Base-by-base conservation (phyloP, 2,329 filamentous ascomycete genomes). In the Teratosphaeria zuluensis region DNA sequence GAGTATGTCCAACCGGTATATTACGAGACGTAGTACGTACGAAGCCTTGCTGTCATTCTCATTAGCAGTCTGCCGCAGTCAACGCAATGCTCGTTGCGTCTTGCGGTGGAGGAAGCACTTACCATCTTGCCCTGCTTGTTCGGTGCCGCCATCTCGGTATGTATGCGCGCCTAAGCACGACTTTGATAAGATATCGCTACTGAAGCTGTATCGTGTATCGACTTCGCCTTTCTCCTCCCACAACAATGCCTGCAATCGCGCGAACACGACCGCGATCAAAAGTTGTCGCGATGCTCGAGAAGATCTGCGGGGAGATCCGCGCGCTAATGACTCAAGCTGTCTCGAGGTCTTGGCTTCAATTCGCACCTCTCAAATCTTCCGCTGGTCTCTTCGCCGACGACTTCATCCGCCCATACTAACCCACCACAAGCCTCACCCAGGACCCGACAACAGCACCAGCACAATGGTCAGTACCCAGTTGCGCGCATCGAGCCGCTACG, bases 41-140 rank as follows among this genome's bases (percentile, higher is more conserved):
- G 73, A 85, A 78, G 73, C 85, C 84, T 83, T 83, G 79, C 84
- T 86, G 76, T 58, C 73, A 54, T 56, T 61, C 59, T 62, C 64
- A 71, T 70, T 68, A 73, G 75, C 74, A 69, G 69, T 71, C 74
- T 73, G 71, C 72, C 68, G 69, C 70, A 72, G 74, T 73, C 69
- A 73, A 78, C 73, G 70, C 69, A 77, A 55, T 55, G 54, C 21
- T 28, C 31, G 21, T 57, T 60, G 58, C 57, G 67, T 24, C 24
- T 33, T 54, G 63, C 62, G 62, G 59, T 59, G 33, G 52, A 61
- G 60, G 24, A 56, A 28, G 53, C 62, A 86, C 90, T 83, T 81
- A 97, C 94, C 94, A 99, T 97, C 84, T 99, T 97, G 78, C 94
- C 94, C 78, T 96, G 92, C 78, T 96, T 95, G 84, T 70, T 68